Evolutionary conservation across 106 monocot species (phyloP).

Genomic region (Hemerocallis citrina): DNA sequence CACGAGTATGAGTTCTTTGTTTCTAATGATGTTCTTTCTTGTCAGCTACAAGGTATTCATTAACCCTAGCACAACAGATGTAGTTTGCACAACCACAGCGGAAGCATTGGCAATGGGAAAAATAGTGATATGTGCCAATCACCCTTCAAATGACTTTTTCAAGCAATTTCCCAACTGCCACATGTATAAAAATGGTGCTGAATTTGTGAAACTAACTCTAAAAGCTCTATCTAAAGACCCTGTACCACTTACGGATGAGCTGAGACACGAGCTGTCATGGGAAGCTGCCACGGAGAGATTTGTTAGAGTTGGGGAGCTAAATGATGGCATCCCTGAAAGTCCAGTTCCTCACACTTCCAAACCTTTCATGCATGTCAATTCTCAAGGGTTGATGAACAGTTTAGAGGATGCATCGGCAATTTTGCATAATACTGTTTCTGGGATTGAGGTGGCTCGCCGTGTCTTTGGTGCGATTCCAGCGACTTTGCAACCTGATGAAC

Average conservation of each 20-base stretch:
- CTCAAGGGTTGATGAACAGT: conserved; percentile 17
- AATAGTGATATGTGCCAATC: conserved; percentile 67
- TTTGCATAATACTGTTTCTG: conserved; percentile 48
- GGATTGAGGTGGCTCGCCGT: conserved; percentile 37
- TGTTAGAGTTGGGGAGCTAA: conserved; percentile 34
- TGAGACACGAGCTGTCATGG: conserved; percentile 59
- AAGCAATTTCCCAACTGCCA: conserved; percentile 72
- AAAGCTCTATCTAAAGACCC: conserved; percentile 39
- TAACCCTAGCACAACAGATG: conserved; percentile 86
- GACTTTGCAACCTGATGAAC: conserved; percentile 51
- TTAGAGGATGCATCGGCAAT: conserved; percentile 50
- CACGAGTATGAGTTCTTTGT: not conserved
- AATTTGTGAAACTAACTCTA: conserved; percentile 47
- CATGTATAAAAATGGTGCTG: conserved; percentile 33
- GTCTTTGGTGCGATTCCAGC: conserved; percentile 56
- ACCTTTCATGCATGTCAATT: conserved; percentile 27
- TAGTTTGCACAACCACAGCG: conserved; percentile 93
- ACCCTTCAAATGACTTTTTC: conserved; percentile 87
- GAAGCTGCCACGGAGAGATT: conserved; percentile 65
- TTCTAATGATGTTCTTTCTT: conserved; percentile 4
- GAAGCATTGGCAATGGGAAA: conserved; percentile 88
- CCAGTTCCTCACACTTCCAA: not conserved
- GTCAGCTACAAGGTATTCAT: conserved; percentile 85
- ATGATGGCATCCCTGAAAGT: not conserved
- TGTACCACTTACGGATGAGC: conserved; percentile 33